Percentiles rank a stretch among this genome's conserved stretches.
Evolutionary conservation across 768 basidiomycete species (phyloP).

Genomic region (Podaxis carcinomalis): DNA sequence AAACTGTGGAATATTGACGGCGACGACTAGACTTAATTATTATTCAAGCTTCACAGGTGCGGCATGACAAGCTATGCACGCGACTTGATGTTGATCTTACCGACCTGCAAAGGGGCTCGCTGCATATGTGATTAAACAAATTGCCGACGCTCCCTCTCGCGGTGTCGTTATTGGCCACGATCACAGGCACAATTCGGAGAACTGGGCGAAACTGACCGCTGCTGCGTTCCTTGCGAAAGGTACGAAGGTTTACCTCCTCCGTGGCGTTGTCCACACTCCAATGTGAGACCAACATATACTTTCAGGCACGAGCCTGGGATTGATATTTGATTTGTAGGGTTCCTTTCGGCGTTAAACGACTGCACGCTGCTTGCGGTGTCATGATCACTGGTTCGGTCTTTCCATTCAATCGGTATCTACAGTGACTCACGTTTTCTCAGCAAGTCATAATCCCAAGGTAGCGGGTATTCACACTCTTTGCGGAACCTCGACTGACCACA

Average conservation of each 20-base stretch:
- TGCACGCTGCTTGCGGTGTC: conserved; percentile 74
- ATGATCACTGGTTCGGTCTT: conserved; percentile 76
- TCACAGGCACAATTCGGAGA: conserved; percentile 75
- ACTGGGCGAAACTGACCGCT: conserved; percentile 76
- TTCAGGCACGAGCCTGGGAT: background rate
- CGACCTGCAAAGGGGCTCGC: conserved; percentile 57
- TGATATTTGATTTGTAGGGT: conserved; percentile 43
- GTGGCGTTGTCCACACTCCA: conserved; percentile 76
- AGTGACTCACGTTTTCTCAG: conserved; percentile 27
- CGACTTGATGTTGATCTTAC: background rate
- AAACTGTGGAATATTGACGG: background rate
- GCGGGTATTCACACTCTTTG: background rate
- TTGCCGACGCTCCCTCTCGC: conserved; percentile 46
- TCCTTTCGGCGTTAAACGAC: conserved; percentile 66
- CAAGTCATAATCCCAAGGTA: conserved; percentile 88
- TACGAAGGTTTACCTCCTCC: conserved; percentile 65
- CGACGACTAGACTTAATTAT: conserved; percentile 55
- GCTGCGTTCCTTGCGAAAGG: conserved; percentile 60
- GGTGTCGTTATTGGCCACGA: conserved; percentile 87
- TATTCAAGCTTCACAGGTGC: conserved; percentile 77
- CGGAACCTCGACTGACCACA: background rate
- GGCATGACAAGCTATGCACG: background rate
- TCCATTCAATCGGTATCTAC: background rate
- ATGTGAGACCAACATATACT: conserved; percentile 41
- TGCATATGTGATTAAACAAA: conserved; percentile 57